Evolutionary conservation across 1,284 basidiomycete species (phyloP).

Genomic region (Fomitopsis betulina): DNA sequence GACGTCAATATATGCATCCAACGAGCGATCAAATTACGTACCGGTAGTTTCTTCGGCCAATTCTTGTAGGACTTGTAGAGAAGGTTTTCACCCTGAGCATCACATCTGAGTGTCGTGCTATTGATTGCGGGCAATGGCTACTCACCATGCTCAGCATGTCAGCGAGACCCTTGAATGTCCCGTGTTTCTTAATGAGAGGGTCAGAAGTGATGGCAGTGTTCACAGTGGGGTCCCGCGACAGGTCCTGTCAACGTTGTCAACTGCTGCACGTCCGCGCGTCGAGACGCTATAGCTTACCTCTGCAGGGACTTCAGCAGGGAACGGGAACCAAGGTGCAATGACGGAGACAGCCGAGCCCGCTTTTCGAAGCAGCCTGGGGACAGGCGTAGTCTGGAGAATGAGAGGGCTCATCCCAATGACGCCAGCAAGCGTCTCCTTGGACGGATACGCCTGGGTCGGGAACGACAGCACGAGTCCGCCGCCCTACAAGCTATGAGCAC

Average conservation of each 20-base stretch:
- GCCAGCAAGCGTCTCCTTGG: slow-evolving; percentile 48
- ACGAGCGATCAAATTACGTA: slow-evolving; percentile 21
- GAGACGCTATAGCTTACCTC: slow-evolving; percentile 39
- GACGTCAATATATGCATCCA: not conserved
- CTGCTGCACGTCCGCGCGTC: not conserved
- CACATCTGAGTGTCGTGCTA: no score
- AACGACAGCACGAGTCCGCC: slow-evolving; percentile 64
- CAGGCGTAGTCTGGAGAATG: slow-evolving; percentile 57
- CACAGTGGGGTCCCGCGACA: slow-evolving; percentile 63
- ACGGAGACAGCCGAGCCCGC: slow-evolving; percentile 45
- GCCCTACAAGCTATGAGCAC: slow-evolving; percentile 40
- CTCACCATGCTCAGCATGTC: slow-evolving; percentile 74
- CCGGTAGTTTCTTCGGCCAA: slow-evolving; percentile 75
- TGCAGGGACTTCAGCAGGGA: slow-evolving; percentile 56
- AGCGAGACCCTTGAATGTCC: slow-evolving; percentile 58
- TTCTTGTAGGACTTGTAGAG: slow-evolving; percentile 46
- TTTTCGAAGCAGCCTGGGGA: slow-evolving; percentile 46
- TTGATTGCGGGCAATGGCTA: not conserved
- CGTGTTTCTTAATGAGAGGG: slow-evolving; percentile 58
- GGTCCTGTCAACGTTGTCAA: no score
- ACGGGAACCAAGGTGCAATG: slow-evolving; percentile 48
- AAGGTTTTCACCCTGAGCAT: slow-evolving; percentile 55
- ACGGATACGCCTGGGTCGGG: slow-evolving; percentile 37
- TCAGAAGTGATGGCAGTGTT: slow-evolving; percentile 60
- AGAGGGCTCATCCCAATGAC: slow-evolving; percentile 70